Percentiles rank a stretch among this genome's conserved stretches.
Evolutionary conservation across 2,329 filamentous ascomycete genomes (phyloP).

Genomic region (Pseudogymnoascus sp.): DNA sequence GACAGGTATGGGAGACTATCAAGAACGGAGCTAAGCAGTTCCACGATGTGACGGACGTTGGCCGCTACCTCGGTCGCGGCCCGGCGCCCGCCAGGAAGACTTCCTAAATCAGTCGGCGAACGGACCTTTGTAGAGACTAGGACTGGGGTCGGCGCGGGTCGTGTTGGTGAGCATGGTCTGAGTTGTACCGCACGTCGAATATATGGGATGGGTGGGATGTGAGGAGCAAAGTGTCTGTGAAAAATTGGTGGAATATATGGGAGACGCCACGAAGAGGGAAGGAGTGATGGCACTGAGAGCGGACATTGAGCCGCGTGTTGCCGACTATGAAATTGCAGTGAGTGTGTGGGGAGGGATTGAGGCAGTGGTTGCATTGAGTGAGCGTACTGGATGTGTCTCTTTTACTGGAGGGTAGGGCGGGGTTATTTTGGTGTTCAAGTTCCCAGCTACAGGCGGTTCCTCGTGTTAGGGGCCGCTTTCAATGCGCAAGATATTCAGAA

Average conservation of each 20-base stretch:
- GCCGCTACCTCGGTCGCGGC: slow-evolving; percentile 53
- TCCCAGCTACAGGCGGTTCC: neutral
- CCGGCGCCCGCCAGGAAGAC: slow-evolving; percentile 57
- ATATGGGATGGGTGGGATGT: neutral
- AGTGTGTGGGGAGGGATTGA: neutral
- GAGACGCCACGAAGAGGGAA: neutral
- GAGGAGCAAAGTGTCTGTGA: slow-evolving; percentile 5
- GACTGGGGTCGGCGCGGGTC: slow-evolving; percentile 2
- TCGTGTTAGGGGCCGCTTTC: neutral
- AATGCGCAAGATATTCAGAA: slow-evolving; percentile 3
- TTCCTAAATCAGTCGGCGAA: slow-evolving; percentile 35
- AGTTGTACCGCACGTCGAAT: neutral
- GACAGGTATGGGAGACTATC: slow-evolving; percentile 71
- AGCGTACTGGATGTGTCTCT: neutral
- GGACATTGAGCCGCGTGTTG: neutral
- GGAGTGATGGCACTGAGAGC: neutral
- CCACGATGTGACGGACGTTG: slow-evolving; percentile 71
- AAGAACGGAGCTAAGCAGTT: slow-evolving; percentile 69
- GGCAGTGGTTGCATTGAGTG: neutral
- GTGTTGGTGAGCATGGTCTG: slow-evolving; percentile 7
- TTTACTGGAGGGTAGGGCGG: neutral
- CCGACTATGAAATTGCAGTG: neutral
- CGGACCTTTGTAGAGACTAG: slow-evolving; percentile 6
- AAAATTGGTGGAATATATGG: neutral
- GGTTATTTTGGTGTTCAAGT: slow-evolving; percentile 6